Conservation (phyloP, 2,329 filamentous ascomycete species). For the Xylogone sp. region DNA sequence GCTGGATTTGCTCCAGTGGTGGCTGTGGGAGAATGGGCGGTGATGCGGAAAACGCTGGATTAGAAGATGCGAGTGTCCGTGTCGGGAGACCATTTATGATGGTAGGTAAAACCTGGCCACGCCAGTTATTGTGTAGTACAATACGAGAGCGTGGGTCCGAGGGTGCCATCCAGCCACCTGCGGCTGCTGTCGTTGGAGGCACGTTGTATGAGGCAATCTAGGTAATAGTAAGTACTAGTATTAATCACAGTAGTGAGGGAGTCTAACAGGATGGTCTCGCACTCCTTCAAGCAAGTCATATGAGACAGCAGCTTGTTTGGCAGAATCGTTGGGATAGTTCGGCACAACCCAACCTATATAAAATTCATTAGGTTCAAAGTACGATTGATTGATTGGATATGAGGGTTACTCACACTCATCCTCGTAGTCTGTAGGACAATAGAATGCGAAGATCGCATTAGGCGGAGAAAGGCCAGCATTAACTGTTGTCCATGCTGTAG, state of each 20-base stretch:
- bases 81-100: constrained; percentile 27
- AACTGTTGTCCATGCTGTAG: constrained; percentile 33
- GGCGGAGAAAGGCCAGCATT: constrained; percentile 31
- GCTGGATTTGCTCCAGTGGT: constrained; percentile 10
- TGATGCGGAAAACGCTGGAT: no score
- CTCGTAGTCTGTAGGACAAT: constrained; percentile 38
- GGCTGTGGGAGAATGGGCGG: constrained; percentile 5
- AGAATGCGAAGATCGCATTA: constrained; percentile 41
- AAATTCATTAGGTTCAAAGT: no score
- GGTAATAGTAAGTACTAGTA: no score
- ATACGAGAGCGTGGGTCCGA: constrained; percentile 13
- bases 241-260: no score
- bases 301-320: no score
- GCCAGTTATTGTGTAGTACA: constrained; percentile 39
- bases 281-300: no score
- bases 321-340: no score
- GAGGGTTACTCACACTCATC: constrained; percentile 19
- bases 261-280: no score
- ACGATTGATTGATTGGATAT: no score
- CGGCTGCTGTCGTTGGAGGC: constrained; percentile 3
- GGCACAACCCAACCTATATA: no score
- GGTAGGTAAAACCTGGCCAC: constrained; percentile 32
- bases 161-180: constrained; percentile 18
- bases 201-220: no score
- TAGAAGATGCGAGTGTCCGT: no score